Evolutionary conservation across 164 flowering plant genomes (phyloP).

Genomic region (Taxillus chinensis): DNA sequence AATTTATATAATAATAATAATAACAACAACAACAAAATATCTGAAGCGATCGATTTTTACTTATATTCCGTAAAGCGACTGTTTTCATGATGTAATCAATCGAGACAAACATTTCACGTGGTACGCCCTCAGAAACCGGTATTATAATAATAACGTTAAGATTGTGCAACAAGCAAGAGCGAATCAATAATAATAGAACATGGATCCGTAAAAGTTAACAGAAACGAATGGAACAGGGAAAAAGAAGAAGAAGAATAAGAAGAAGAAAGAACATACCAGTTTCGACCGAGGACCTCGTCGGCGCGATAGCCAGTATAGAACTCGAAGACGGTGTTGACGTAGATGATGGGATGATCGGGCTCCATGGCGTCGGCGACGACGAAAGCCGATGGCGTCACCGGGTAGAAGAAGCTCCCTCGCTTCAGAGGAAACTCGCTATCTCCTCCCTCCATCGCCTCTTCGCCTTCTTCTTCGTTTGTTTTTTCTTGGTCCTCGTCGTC

Average conservation of each 20-base stretch:
- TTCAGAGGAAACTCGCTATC: constrained; percentile 21
- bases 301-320: constrained; percentile 73
- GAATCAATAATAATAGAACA: too few relatives aligned
- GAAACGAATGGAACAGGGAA: neutral
- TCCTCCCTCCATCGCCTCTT: constrained; percentile 14
- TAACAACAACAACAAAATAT: too few relatives aligned
- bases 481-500: neutral
- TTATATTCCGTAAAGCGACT: too few relatives aligned
- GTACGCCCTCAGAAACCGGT: too few relatives aligned
- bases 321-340: constrained; percentile 75
- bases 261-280: constrained; percentile 39
- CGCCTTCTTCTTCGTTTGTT: constrained; percentile 9
- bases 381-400: constrained; percentile 48
- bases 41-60: too few relatives aligned
- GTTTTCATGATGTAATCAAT: too few relatives aligned
- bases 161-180: too few relatives aligned
- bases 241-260: neutral
- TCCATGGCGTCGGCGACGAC: constrained; percentile 86
- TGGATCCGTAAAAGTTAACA: too few relatives aligned
- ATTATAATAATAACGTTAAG: too few relatives aligned
- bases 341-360: constrained; percentile 72
- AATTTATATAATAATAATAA: too few relatives aligned
- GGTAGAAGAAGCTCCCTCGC: constrained; percentile 34
- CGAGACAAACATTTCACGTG: too few relatives aligned
- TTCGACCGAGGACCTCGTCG: constrained; percentile 77